phyloP scores from a whole-genome alignment of 805 yeast genomes.

The Metschnikowia borealis region DNA sequence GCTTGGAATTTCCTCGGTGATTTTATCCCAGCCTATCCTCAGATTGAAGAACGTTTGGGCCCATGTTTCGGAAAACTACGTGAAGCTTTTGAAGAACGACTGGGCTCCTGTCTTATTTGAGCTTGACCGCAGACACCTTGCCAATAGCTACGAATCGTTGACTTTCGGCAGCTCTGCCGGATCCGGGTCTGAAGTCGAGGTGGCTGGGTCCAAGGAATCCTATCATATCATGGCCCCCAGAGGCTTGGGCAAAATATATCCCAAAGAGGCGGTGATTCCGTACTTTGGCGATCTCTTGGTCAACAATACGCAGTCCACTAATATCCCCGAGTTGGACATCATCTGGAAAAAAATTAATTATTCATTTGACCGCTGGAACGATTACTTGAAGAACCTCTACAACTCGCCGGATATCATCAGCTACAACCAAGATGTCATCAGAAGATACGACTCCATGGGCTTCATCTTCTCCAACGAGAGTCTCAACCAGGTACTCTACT shows the following conservation, averaged over 20 bases:
- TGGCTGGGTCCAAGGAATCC: constrained; percentile 35
- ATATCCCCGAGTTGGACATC: constrained; percentile 55
- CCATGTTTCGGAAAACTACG: constrained; percentile 53
- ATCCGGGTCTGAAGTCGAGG: constrained; percentile 10
- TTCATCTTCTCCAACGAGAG: constrained; percentile 42
- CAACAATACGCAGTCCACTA: constrained; percentile 28
- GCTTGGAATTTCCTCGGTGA: constrained; percentile 81
- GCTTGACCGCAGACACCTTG: constrained; percentile 68
- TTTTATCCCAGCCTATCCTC: constrained; percentile 78
- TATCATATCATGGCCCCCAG: constrained; percentile 82
- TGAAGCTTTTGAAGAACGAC: constrained; percentile 63
- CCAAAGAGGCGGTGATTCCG: constrained; percentile 78
- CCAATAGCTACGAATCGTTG: constrained; percentile 19
- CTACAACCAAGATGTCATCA: constrained; percentile 38
- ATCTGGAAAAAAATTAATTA: constrained; percentile 64
- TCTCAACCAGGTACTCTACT: constrained; percentile 38
- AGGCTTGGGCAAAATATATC: constrained; percentile 72
- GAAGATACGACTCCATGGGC: constrained; percentile 39
- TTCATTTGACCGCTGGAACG: constrained; percentile 81
- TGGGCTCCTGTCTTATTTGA: constrained; percentile 95
- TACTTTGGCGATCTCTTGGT: constrained; percentile 84
- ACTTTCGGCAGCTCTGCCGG: constrained; percentile 15
- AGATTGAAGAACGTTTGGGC: constrained; percentile 76
- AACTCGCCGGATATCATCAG: constrained; percentile 40
- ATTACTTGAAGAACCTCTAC: constrained; percentile 50